phyloP scores from a whole-genome alignment of 345 rosid genomes.

The Eucalyptus tenuipes region DNA sequence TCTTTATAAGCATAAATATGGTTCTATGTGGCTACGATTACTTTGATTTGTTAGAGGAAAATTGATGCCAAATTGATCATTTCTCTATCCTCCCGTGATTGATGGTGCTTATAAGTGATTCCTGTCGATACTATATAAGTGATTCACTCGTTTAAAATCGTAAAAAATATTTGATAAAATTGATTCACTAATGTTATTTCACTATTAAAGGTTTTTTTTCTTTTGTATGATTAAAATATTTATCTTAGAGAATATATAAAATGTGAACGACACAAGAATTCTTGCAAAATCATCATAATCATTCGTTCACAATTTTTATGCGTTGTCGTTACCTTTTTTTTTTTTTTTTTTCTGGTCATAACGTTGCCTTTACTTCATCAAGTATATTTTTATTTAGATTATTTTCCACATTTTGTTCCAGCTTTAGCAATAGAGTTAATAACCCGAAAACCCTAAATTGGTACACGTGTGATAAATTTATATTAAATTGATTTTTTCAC shows the following conservation, averaged over 20 bases:
- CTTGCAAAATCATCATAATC: not conserved
- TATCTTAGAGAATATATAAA: not conserved
- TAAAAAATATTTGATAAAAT: not conserved
- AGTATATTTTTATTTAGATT: not conserved
- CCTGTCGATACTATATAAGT: fast-evolving
- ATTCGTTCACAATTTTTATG: not conserved
- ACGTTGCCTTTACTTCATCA: not conserved
- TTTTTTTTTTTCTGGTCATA: too few species aligned
- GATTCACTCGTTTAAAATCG: not conserved
- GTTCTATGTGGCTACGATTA: not conserved
- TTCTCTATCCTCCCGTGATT: not conserved
- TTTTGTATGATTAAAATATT: too few species aligned
- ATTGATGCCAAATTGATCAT: not conserved
- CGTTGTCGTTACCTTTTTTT: not conserved
- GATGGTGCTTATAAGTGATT: too few species aligned
- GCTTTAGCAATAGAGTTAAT: too few species aligned
- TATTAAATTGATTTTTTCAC: fast-evolving
- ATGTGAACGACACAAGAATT: not conserved
- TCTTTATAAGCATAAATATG: not conserved
- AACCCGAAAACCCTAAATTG: fast-evolving
- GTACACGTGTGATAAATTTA: too few species aligned
- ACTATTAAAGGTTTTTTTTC: not conserved
- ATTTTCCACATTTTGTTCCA: not conserved
- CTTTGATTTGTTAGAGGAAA: not conserved
- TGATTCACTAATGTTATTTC: not conserved